Evolutionary conservation across 805 yeast genomes (phyloP).

Genomic region (Wickerhamiella parazyma): DNA sequence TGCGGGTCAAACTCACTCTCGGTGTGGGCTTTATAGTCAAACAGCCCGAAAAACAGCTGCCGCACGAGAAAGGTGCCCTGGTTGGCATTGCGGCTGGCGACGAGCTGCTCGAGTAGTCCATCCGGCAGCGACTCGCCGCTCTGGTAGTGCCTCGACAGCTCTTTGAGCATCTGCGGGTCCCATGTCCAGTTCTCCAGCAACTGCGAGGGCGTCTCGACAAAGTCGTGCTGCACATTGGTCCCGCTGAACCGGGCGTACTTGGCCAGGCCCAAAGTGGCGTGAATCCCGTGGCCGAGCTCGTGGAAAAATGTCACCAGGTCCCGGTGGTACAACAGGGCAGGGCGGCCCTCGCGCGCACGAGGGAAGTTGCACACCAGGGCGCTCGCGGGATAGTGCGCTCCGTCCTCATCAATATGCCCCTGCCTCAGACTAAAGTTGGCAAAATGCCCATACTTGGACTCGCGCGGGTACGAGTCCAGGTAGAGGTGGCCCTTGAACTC

Average conservation of each 20-base stretch:
- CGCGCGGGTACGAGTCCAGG: conserved; percentile 74
- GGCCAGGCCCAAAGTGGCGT: conserved; percentile 57
- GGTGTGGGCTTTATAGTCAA: conserved; percentile 60
- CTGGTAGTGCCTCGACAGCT: conserved; percentile 51
- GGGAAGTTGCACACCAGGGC: conserved; percentile 78
- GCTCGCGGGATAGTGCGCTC: conserved; percentile 55
- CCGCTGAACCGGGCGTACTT: conserved; percentile 59
- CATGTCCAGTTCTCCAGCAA: conserved; percentile 83
- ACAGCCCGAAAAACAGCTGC: conserved; percentile 65
- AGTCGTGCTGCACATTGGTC: conserved; percentile 66
- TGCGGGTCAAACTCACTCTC: conserved; percentile 34
- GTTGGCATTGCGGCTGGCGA: conserved; percentile 58
- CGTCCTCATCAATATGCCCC: conserved; percentile 7
- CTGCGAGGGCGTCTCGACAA: conserved; percentile 86
- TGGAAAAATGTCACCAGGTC: conserved; percentile 81
- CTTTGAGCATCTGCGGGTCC: conserved; percentile 44
- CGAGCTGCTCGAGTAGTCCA: conserved; percentile 41
- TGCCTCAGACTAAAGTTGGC: conserved; percentile 42
- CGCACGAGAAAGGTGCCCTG: conserved; percentile 59
- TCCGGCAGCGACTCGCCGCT: conserved; percentile 46
- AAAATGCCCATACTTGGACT: conserved; percentile 80
- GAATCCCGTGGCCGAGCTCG: conserved; percentile 83
- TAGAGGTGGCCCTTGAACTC: conserved; percentile 66
- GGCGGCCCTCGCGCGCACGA: conserved; percentile 53
- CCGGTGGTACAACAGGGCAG: conserved; percentile 59